Evolutionary conservation across 805 yeast genomes (phyloP), one percentile per base, ranked within the genome.

Genomic region (Trichomonascus vanleenenianus): DNA sequence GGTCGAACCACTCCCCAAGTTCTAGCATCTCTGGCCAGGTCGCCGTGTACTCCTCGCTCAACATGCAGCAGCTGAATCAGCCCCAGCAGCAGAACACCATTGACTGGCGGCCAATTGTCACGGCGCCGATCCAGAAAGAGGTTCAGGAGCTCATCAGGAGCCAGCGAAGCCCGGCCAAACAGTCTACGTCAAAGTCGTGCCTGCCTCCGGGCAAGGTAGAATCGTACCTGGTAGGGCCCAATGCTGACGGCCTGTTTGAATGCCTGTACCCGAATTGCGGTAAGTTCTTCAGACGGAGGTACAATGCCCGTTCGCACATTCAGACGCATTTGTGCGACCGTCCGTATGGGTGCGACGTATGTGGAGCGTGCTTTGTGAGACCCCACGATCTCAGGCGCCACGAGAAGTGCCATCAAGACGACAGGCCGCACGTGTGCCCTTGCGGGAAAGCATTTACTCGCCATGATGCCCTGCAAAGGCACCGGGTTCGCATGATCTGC

Each of bases 361-460:
- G 99, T 64, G 74, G 77, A 3, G 85, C 89, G 55, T 76, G 85
- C 33, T 93, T 93, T 68, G 99, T 93, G 19, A 75, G 99, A 51
- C 96, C 91, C 51, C 98, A 93, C 60, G 99, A 93, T 65, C 71
- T 93, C 55, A 77, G 86, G 49, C 76, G 99, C 50, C 99, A 93
- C 59, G 80, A 78, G 53, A 86, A 85, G 61, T 85, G 89, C 12
- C 99, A 93, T 60, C 73, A 78, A 44, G 88, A 79, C 43, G 80
- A 81, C 50, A 74, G 66, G 46, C 71, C 81, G 22, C 81, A 75
- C 54, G 69, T 69, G 22, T 93, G 98, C 65, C 83, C 84, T 0
- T 94, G 99, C 67, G 96, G 97, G n/a, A 91, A 89, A 65, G 81
- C 81, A 50, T 93, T 93, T 66, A 81, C 91, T 1, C 73, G 97